Evolutionary conservation across 805 yeast genomes (phyloP).

Genomic region (Zygotorulaspora sp.): DNA sequence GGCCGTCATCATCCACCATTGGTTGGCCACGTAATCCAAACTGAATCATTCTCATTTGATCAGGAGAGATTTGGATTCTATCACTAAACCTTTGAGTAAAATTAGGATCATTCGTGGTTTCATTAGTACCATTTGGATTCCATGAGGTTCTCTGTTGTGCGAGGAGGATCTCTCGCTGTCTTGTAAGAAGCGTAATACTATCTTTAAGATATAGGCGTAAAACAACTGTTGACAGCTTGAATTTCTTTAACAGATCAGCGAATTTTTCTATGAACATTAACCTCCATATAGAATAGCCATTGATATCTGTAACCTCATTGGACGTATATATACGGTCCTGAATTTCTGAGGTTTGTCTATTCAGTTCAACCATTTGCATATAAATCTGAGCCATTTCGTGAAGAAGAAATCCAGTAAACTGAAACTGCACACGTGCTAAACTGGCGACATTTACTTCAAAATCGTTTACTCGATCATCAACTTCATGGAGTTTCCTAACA

Average conservation of each 20-base stretch:
- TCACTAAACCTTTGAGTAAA: constrained; percentile 16
- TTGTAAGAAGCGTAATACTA: constrained; percentile 31
- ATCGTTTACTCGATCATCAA: constrained; percentile 33
- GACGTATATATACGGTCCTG: constrained; percentile 27
- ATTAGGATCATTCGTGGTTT: constrained; percentile 14
- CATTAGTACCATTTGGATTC: constrained; percentile 14
- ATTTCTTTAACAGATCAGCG: constrained; percentile 27
- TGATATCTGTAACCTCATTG: constrained; percentile 19
- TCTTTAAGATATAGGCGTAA: constrained; percentile 33
- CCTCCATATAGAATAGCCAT: constrained; percentile 32
- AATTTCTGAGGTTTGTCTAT: constrained; percentile 27
- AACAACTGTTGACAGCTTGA: constrained; percentile 32
- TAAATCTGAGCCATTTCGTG: constrained; percentile 35
- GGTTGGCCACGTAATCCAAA: constrained; percentile 23
- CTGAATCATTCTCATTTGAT: constrained; percentile 29
- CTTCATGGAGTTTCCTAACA: constrained; percentile 30
- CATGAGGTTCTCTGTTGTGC: constrained; percentile 26
- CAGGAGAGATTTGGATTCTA: constrained; percentile 20
- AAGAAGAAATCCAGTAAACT: constrained; percentile 34
- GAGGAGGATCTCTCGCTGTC: constrained; percentile 33
- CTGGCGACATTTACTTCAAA: constrained; percentile 37
- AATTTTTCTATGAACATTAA: constrained; percentile 27
- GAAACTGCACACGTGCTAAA: constrained; percentile 35
- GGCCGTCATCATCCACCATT: constrained; percentile 12
- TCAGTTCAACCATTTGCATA: constrained; percentile 32